phyloP scores from a whole-genome alignment of 805 yeast genomes.

The Lipomyces yamanashiensis region DNA sequence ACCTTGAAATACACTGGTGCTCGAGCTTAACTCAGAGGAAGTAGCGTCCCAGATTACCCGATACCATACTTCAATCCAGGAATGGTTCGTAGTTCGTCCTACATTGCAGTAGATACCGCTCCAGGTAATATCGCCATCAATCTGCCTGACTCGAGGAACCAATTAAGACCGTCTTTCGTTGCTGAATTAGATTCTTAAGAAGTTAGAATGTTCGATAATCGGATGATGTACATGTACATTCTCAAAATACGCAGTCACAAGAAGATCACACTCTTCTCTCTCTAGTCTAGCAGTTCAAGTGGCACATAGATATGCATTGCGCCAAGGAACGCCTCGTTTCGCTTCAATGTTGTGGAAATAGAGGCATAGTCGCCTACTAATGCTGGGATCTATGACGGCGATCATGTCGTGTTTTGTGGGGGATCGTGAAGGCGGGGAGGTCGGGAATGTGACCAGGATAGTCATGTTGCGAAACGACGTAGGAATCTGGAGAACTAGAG shows the following conservation, averaged over 20 bases:
- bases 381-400: conserved; percentile 13
- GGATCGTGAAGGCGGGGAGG: conserved; percentile 17
- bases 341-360: conserved; percentile 14
- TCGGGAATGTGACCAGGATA: background rate
- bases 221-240: conserved; percentile 19
- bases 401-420: conserved; percentile 16
- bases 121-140: conserved; percentile 4
- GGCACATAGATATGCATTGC: background rate
- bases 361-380: conserved; percentile 16
- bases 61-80: conserved; percentile 1
- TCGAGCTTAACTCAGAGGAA: background rate
- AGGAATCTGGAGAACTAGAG: background rate
- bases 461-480: background rate
- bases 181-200: background rate
- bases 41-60: conserved; percentile 6
- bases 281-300: background rate
- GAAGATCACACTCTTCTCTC: background rate
- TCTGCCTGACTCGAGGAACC: conserved; percentile 1
- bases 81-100: background rate
- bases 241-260: background rate
- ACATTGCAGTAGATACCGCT: background rate
- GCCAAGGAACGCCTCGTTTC: conserved; percentile 2
- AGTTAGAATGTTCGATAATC: background rate
- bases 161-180: background rate
- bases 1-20: conserved; percentile 2